Percentiles rank a stretch among this genome's conserved stretches.
phyloP scores from a whole-genome alignment of 1,284 basidiomycete genomes.

The Cutaneotrichosporon sp. region DNA sequence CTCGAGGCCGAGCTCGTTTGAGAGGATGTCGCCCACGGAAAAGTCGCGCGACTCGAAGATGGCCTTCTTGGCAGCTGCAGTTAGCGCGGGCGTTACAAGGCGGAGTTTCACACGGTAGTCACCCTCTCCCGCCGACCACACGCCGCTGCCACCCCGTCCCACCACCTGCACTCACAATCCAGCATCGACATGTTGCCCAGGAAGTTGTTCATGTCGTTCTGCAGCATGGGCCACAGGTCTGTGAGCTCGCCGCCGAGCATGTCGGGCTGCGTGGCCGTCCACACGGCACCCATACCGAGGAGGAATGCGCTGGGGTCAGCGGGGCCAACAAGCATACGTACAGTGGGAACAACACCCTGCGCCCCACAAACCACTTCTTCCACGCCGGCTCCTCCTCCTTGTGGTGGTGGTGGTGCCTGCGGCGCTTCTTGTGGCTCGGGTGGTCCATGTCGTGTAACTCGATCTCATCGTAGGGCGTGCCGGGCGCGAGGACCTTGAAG shows the following conservation, averaged over 20 bases:
- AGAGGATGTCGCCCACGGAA: conserved; percentile 72
- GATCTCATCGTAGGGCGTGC: conserved; percentile 52
- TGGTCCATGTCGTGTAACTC: conserved; percentile 36
- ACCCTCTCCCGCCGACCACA: not conserved
- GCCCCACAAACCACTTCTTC: conserved; percentile 33
- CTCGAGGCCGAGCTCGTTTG: conserved; percentile 62
- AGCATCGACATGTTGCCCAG: conserved; percentile 46
- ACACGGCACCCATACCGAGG: conserved; percentile 23
- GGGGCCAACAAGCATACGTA: not conserved
- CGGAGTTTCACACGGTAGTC: not conserved
- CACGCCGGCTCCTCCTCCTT: conserved; percentile 22
- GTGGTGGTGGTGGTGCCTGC: conserved; percentile 13
- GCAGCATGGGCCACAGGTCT: conserved; percentile 38
- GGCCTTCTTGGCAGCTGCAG: conserved; percentile 71
- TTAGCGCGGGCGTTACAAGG: conserved; percentile 39
- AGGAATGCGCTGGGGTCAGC: conserved; percentile 19
- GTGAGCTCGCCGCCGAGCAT: conserved; percentile 29
- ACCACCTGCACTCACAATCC: conserved; percentile 28
- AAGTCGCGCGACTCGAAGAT: conserved; percentile 78
- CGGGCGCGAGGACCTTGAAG: conserved; percentile 41
- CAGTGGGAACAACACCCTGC: conserved; percentile 25
- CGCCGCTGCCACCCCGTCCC: not conserved
- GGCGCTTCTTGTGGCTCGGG: conserved; percentile 23
- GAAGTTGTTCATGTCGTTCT: conserved; percentile 43
- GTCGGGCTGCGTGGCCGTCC: conserved; percentile 24